phyloP scores from a whole-genome alignment of 2,329 filamentous ascomycete species.

The Xylaria sp. region DNA sequence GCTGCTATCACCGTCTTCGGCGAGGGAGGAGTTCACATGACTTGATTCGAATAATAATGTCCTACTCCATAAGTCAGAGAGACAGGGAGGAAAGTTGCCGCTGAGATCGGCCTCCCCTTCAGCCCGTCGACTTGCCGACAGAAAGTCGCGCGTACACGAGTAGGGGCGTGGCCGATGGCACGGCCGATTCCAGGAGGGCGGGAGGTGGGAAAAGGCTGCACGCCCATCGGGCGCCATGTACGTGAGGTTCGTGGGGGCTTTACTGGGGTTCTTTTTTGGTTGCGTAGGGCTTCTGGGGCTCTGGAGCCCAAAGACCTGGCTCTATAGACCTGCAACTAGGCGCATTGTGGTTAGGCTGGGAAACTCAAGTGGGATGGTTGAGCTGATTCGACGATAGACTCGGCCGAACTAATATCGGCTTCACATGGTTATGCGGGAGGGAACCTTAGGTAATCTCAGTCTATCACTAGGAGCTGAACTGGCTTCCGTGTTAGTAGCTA shows the following conservation, averaged over 20 bases:
- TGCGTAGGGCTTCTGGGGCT: conserved; percentile 9
- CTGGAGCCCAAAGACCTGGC: not conserved
- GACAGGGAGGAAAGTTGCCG: no score
- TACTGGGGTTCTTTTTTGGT: not conserved
- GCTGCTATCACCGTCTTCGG: conserved; percentile 33
- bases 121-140: conserved; percentile 22
- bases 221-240: not conserved
- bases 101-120: conserved; percentile 16
- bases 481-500: no score
- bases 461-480: no score
- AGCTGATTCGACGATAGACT: not conserved
- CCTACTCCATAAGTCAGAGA: no score
- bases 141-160: conserved; percentile 1
- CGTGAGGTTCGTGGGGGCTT: conserved; percentile 26
- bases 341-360: conserved; percentile 5
- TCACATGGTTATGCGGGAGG: not conserved
- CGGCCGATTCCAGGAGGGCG: conserved; percentile 31
- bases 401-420: not conserved
- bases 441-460: no score
- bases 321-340: not conserved
- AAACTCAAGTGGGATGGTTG: not conserved
- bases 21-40: conserved; percentile 33
- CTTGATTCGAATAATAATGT: conserved; percentile 35
- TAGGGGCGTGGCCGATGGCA: not conserved
- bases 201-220: conserved; percentile 27